A percentile compares a stretch with the other conserved stretches of the same genome.
phyloP scores from a whole-genome alignment of 2,329 filamentous ascomycete species.

The Microcyclosporella mali region DNA sequence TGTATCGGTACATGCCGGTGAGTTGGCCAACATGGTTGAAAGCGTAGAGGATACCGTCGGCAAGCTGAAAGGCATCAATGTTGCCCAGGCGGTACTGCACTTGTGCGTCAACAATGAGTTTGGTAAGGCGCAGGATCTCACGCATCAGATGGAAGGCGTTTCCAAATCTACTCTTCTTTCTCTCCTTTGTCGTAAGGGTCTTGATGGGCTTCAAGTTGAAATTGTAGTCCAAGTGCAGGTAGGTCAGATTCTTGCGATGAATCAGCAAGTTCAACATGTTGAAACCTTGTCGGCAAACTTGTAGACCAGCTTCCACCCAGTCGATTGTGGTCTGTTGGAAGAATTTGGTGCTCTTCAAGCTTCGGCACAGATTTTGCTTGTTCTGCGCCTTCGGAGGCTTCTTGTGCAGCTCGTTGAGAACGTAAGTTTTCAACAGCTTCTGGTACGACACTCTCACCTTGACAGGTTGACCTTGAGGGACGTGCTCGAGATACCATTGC shows the following conservation, averaged over 20 bases:
- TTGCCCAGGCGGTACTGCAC: constrained; percentile 97
- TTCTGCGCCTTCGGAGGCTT: constrained; percentile 92
- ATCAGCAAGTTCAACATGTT: constrained; percentile 99
- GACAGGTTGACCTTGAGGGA: constrained; percentile 81
- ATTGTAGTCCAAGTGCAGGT: constrained; percentile 97
- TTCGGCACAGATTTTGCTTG: constrained; percentile 84
- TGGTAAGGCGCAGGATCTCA: constrained; percentile 90
- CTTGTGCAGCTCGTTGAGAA: constrained; percentile 94
- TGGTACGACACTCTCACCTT: constrained; percentile 98
- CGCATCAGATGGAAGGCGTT: constrained; percentile 99
- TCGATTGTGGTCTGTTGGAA: constrained; percentile 99
- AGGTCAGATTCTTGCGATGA: constrained; percentile 96
- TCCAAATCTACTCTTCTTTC: constrained; percentile 98
- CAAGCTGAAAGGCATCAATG: constrained; percentile 97
- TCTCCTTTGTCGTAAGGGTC: constrained; percentile 95
- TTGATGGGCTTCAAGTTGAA: constrained; percentile 99
- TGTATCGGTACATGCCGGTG: constrained; percentile 99
- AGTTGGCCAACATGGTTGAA: constrained; percentile 99
- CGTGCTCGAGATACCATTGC: constrained; percentile 97
- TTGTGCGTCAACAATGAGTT: constrained; percentile 96
- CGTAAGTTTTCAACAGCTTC: constrained; percentile 91
- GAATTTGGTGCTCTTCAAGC: constrained; percentile 93
- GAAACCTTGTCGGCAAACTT: constrained; percentile 96
- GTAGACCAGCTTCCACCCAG: constrained; percentile 97
- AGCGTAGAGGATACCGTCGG: constrained; percentile 96